A percentile compares a stretch with the other conserved stretches of the same genome.
Evolutionary conservation across 352 stramenopile species (phyloP).

Genomic region (Aphanomyces astaci): DNA sequence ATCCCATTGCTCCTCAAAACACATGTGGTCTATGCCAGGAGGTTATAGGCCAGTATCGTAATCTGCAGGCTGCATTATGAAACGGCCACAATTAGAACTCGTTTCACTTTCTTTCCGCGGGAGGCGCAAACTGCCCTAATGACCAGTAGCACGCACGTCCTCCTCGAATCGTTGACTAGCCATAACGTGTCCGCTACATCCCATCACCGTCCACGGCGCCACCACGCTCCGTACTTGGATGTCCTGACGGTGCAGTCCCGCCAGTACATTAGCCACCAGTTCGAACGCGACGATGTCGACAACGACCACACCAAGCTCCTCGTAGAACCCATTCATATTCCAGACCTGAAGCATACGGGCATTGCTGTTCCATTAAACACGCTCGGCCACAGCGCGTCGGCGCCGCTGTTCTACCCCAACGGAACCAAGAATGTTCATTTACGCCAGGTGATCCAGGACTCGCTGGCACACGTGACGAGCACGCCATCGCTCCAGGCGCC

Average conservation of each 20-base stretch:
- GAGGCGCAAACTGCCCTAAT: too few relatives aligned
- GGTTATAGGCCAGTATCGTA: too few relatives aligned
- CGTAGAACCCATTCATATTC: conserved; percentile 50
- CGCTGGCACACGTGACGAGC: conserved; percentile 22
- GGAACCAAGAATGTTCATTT: conserved; percentile 67
- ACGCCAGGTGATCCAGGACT: conserved; percentile 54
- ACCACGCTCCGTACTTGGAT: conserved; percentile 42
- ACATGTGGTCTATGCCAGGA: too few relatives aligned
- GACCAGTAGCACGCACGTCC: neutral
- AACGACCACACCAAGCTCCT: conserved; percentile 29
- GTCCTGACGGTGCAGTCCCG: conserved; percentile 56
- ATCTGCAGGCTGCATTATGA: neutral
- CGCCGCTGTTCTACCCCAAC: conserved; percentile 54
- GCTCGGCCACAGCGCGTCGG: conserved; percentile 17
- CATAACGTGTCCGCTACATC: neutral
- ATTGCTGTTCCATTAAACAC: conserved; percentile 28
- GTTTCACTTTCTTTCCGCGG: too few relatives aligned
- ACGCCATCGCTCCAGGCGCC: conserved; percentile 34
- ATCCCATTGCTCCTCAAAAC: neutral
- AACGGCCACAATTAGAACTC: neutral
- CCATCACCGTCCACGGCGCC: neutral
- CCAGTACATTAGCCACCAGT: conserved; percentile 23
- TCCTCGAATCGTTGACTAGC: neutral
- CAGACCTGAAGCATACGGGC: conserved; percentile 50
- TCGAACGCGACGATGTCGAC: conserved; percentile 15